Evolutionary conservation across 2,329 filamentous ascomycete species (phyloP).

Genomic region (Catunica adiposa): DNA sequence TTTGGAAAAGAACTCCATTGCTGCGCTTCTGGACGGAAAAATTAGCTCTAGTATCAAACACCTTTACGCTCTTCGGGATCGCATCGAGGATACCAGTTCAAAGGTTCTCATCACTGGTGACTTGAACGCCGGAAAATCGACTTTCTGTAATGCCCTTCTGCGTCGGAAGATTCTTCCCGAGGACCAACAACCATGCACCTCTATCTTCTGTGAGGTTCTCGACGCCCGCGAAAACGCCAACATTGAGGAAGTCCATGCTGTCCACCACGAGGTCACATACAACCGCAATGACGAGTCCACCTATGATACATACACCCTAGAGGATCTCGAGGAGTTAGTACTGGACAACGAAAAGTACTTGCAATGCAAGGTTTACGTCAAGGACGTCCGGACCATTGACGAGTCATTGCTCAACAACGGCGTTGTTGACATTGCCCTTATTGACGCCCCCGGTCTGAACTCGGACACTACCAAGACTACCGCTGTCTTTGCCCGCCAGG

Average conservation of each 20-base stretch:
- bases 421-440: constrained; percentile 92
- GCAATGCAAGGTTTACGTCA: constrained; percentile 94
- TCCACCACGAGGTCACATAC: constrained; percentile 66
- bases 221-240: constrained; percentile 82
- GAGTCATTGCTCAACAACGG: constrained; percentile 93
- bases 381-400: constrained; percentile 74
- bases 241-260: constrained; percentile 86
- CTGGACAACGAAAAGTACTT: constrained; percentile 75
- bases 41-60: constrained; percentile 90
- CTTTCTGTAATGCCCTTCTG: constrained; percentile 93
- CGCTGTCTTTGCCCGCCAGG: constrained; percentile 88
- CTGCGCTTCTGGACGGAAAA: constrained; percentile 79
- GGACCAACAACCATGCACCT: constrained; percentile 94
- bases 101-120: constrained; percentile 95
- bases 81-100: constrained; percentile 93
- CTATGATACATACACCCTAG: constrained; percentile 69
- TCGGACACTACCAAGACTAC: constrained; percentile 94
- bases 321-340: constrained; percentile 75
- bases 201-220: constrained; percentile 94
- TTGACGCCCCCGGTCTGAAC: constrained; percentile 90
- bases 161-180: constrained; percentile 85
- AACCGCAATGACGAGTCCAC: constrained; percentile 85
- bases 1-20: constrained; percentile 79
- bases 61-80: constrained; percentile 67
- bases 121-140: constrained; percentile 93